phyloP scores from a whole-genome alignment of 768 basidiomycete species.

The Lactarius sanguifluus region DNA sequence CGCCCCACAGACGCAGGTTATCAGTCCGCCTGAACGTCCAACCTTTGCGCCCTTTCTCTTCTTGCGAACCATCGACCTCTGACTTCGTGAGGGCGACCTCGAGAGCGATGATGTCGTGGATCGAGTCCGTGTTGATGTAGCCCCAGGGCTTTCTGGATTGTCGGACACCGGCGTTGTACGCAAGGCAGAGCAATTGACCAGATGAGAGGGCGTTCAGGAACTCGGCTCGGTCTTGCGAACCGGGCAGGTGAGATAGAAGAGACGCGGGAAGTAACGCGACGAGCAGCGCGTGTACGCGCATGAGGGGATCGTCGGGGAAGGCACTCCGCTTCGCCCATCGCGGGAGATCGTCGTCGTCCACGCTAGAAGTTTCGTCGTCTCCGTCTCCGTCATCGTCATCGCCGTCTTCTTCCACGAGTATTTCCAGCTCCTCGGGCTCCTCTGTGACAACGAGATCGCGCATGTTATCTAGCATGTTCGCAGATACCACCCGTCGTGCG shows the following conservation, averaged over 20 bases:
- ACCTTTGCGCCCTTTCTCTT: constrained; percentile 51
- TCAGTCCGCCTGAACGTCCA: constrained; percentile 89
- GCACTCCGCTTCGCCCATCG: constrained; percentile 67
- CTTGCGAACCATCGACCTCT: constrained; percentile 36
- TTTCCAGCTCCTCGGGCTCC: constrained; percentile 58
- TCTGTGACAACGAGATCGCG: constrained; percentile 45
- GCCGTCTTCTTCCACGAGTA: constrained; percentile 46
- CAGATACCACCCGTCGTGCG: constrained; percentile 56
- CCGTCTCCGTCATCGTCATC: constrained; percentile 16
- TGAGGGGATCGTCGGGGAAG: constrained; percentile 57
- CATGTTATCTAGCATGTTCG: constrained; percentile 57
- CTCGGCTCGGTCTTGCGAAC: constrained; percentile 33
- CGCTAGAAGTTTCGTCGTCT: constrained; percentile 30
- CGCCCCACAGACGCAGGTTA: constrained; percentile 82
- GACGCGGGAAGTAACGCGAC: constrained; percentile 56
- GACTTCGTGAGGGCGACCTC: constrained; percentile 48
- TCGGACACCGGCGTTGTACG: constrained; percentile 80
- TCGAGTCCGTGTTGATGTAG: constrained; percentile 70
- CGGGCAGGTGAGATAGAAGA: constrained; percentile 43
- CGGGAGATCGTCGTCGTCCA: constrained; percentile 74
- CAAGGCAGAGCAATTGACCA: constrained; percentile 76
- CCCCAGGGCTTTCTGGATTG: constrained; percentile 86
- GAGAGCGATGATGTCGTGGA: constrained; percentile 76
- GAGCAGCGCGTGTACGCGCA: constrained; percentile 63
- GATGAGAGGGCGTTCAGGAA: constrained; percentile 64